Evolutionary conservation across 805 yeast genomes (phyloP).

Genomic region (Pichia ethanolica): DNA sequence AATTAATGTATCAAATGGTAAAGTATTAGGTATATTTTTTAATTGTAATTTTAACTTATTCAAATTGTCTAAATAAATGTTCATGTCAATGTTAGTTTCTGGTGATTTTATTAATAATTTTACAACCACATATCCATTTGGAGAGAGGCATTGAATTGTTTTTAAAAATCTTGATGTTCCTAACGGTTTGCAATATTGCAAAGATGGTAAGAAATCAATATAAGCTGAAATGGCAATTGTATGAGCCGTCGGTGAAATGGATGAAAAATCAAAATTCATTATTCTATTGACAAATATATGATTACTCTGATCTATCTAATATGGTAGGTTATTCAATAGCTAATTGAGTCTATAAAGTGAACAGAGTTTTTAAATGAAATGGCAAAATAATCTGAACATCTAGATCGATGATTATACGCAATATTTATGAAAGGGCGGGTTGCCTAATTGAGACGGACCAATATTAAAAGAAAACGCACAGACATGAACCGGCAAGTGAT

Average conservation of each 20-base stretch:
- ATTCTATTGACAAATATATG: neutral
- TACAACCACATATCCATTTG: constrained; percentile 64
- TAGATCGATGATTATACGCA: too few species aligned
- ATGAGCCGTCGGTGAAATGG: constrained; percentile 84
- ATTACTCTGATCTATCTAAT: neutral
- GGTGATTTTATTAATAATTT: constrained; percentile 77
- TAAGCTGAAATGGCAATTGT: constrained; percentile 89
- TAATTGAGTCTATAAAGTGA: too few species aligned
- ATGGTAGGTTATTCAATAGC: neutral
- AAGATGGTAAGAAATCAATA: constrained; percentile 66
- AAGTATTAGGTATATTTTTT: constrained; percentile 47
- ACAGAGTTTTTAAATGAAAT: too few species aligned
- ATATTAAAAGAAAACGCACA: too few species aligned
- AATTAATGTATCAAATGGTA: constrained; percentile 65
- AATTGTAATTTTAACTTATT: constrained; percentile 34
- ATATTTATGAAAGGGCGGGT: too few species aligned
- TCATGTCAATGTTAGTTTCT: constrained; percentile 29
- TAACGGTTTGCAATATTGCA: constrained; percentile 67
- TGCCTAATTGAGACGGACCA: too few species aligned
- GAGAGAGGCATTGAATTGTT: constrained; percentile 73
- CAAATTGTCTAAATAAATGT: constrained; percentile 22
- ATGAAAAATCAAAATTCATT: constrained; percentile 70
- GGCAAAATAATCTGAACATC: too few species aligned
- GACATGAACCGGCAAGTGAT: too few species aligned
- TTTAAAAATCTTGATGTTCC: constrained; percentile 81